These are phyloP conservation scores for Mucor ambiguus DNA, from an alignment of 371 early-diverging fungal species.

Conservation along the genomic window DNA sequence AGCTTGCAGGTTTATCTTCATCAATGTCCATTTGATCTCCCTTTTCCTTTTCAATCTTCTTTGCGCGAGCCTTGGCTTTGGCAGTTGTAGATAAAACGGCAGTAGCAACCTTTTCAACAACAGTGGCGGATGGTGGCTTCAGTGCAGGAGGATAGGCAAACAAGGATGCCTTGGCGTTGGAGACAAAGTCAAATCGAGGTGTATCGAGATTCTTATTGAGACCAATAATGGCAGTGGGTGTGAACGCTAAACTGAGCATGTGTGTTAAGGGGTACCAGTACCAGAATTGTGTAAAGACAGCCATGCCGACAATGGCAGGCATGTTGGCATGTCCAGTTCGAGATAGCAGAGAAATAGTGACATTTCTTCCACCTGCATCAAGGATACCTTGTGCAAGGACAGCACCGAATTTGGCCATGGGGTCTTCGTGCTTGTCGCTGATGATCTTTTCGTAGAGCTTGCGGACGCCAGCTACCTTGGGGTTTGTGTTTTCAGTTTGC, in stretches of 20 bases:
- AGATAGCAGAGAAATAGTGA: constrained; percentile 91
- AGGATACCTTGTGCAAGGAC: constrained; percentile 97
- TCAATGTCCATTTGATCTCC: constrained; percentile 57
- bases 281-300: constrained; percentile 99
- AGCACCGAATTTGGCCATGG: constrained; percentile 97
- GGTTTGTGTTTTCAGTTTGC: constrained; percentile 84
- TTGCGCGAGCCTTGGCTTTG: constrained; percentile 88
- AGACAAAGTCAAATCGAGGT: constrained; percentile 86
- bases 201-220: constrained; percentile 86
- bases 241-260: constrained; percentile 92
- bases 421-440: constrained; percentile 91
- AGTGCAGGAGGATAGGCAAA: constrained; percentile 92
- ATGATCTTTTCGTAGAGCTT: constrained; percentile 90
- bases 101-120: constrained; percentile 76
- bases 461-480: constrained; percentile 81
- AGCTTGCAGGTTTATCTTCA: constrained; percentile 45
- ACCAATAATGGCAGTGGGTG: constrained; percentile 95
- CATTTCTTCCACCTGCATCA: constrained; percentile 98
- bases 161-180: constrained; percentile 84
- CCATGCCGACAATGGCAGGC: constrained; percentile 96
- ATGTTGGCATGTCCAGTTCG: constrained; percentile 89
- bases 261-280: constrained; percentile 99
- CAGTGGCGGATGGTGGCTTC: constrained; percentile 69
- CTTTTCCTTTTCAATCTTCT: constrained; percentile 79
- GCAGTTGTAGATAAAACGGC: constrained; percentile 96